A percentile compares a stretch with the other conserved stretches of the same genome.
Conservation (phyloP, 2,329 filamentous ascomycete species). For the Lomentospora prolificans region DNA sequence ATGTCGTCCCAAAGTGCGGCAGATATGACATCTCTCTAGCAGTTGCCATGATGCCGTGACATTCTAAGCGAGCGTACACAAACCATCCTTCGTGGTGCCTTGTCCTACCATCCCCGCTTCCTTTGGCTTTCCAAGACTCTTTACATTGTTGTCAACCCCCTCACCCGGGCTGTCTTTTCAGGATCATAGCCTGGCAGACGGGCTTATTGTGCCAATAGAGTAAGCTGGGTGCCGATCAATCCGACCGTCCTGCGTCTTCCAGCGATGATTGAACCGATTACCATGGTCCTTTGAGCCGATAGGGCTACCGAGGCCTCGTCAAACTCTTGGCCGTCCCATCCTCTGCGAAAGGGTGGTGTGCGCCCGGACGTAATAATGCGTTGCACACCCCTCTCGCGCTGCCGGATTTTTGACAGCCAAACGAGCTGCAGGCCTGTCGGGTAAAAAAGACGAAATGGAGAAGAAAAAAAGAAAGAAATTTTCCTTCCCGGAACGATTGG, state of each 20-base stretch:
- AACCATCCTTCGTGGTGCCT: background rate
- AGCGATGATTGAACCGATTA: background rate
- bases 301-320: background rate
- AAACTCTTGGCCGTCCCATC: background rate
- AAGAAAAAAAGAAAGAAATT: background rate
- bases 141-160: too few species aligned
- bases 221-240: background rate
- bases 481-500: background rate
- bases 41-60: background rate
- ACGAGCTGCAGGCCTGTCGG: background rate
- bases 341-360: background rate
- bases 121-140: background rate
- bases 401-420: background rate
- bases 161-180: too few species aligned
- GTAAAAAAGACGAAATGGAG: background rate
- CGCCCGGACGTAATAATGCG: background rate
- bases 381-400: background rate
- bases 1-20: too few species aligned
- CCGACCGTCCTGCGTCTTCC: background rate
- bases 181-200: background rate
- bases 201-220: too few species aligned
- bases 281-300: background rate
- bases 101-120: background rate
- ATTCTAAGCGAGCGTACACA: background rate
- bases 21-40: too few species aligned